Conservation (phyloP, 1,284 basidiomycete genomes). For the Sporisorium reilianum region DNA sequence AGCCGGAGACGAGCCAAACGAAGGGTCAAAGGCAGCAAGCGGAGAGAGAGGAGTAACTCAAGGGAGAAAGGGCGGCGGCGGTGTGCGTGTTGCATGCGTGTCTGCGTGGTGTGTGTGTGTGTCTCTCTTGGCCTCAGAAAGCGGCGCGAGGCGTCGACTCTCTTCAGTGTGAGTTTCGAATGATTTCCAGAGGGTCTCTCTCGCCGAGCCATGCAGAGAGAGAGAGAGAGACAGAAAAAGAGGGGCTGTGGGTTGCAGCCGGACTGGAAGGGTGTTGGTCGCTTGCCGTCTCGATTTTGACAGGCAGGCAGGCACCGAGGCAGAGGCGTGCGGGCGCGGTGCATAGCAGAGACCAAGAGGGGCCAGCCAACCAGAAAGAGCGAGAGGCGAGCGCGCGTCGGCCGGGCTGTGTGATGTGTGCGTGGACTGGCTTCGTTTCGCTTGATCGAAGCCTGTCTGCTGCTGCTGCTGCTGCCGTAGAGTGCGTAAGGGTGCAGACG, state of each 20-base stretch:
- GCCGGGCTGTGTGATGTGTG: neutral
- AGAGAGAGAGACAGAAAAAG: neutral
- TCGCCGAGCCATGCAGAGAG: neutral
- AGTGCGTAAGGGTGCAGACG: conserved; percentile 10
- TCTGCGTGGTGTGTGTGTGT: no score
- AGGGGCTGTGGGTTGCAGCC: conserved; percentile 1
- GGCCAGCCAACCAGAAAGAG: neutral
- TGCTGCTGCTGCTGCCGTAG: no score
- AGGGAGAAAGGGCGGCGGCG: neutral
- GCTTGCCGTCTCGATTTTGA: conserved; percentile 3
- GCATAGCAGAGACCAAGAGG: no score
- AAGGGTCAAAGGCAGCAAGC: neutral
- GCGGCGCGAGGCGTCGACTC: neutral
- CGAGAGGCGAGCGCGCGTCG: conserved; percentile 1
- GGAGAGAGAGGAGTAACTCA: neutral
- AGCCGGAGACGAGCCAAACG: neutral
- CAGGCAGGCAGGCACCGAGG: neutral
- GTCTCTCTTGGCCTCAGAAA: no score
- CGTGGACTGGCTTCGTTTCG: neutral
- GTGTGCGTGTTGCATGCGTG: no score
- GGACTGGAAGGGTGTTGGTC: neutral
- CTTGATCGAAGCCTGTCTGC: neutral
- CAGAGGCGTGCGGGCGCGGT: neutral
- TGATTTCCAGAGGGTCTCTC: no score
- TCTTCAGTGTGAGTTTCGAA: no score